Evolutionary conservation across 2,329 filamentous ascomycete genomes (phyloP), one percentile per base, ranked within the genome.

Genomic region (Metarhizium brunneum): DNA sequence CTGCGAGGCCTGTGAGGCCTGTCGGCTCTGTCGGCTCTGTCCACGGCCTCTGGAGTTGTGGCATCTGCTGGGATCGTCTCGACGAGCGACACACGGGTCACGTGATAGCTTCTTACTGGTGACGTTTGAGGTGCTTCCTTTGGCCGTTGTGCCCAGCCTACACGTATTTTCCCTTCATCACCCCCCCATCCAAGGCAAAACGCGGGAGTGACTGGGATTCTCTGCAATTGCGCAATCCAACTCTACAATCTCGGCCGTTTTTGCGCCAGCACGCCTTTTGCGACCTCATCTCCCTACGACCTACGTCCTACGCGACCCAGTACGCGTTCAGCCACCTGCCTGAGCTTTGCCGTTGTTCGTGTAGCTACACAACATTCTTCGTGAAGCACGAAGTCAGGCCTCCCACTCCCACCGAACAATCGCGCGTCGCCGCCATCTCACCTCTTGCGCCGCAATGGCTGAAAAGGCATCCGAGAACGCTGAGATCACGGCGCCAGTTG

Each of bases 401-500:
- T 57, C 52, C 50, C 54, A 52, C 51, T 7, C n/a, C 20, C 36
- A 20, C 16, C n/a, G 45, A 30, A 40, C 42, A 50, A 13, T 35
- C 56, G 64, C 62, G 60, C 60, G 63, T 62, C 56, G 54, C 56
- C 57, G 57, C 55, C 56, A 54, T 54, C 54, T 36, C 5, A 25
- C 30, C 47, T 13, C 49, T 35, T 50, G 50, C 57, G 55, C 62
- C 35, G 65, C 64, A 63, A 75, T 75, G 72, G 69, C 72, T 54
- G 72, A 75, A 56, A 68, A 68, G 61, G 53, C 65, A 51, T 61
- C 62, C 58, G 69, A 73, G 62, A 71, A 71, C 65, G 60, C 66
- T 56, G 69, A 71, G 54, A 66, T 62, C 56, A 61, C 68, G 52
- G 61, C 71, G 56, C 62, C 71, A 50, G 64, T 62, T 54, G 57